Conservation (phyloP, 2,329 filamentous ascomycete genomes). For the Hypoxylon sp. region DNA sequence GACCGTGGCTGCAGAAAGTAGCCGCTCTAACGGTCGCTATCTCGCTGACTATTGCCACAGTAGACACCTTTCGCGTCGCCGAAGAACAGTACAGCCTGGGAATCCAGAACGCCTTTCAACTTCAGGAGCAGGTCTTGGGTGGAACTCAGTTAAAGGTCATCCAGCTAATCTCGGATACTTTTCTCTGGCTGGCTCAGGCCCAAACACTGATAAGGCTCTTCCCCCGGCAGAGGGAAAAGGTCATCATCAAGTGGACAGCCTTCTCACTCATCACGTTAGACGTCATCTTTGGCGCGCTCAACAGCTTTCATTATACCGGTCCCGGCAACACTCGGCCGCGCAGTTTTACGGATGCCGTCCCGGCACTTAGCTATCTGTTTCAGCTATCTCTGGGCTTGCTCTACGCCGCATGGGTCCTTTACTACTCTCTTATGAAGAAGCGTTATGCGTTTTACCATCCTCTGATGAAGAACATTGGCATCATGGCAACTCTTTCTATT, state of each 20-base stretch:
- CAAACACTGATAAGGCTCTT: conserved; percentile 96
- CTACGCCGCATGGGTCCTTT: conserved; percentile 93
- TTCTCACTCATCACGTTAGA: conserved; percentile 93
- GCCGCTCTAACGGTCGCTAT: conserved; percentile 77
- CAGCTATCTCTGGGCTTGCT: conserved; percentile 85
- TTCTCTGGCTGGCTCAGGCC: conserved; percentile 96
- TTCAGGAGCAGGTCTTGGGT: conserved; percentile 82
- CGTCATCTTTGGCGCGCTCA: conserved; percentile 87
- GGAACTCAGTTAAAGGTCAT: conserved; percentile 89
- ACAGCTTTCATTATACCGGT: conserved; percentile 74
- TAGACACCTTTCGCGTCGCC: conserved; percentile 87
- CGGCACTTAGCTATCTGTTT: conserved; percentile 89
- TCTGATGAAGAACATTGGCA: conserved; percentile 86
- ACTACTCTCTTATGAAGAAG: conserved; percentile 91
- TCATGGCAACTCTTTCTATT: conserved; percentile 81
- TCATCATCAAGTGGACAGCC: conserved; percentile 98
- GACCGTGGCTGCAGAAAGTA: conserved; percentile 92
- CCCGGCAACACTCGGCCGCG: conserved; percentile 68
- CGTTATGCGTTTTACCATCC: conserved; percentile 90
- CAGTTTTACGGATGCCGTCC: conserved; percentile 87
- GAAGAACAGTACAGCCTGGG: conserved; percentile 81
- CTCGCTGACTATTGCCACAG: conserved; percentile 91
- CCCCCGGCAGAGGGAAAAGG: conserved; percentile 94
- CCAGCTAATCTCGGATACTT: conserved; percentile 92
- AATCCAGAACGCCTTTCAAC: conserved; percentile 76